Base-by-base conservation (phyloP, 179 eudicot genomes). In the Vitellaria paradoxa region DNA sequence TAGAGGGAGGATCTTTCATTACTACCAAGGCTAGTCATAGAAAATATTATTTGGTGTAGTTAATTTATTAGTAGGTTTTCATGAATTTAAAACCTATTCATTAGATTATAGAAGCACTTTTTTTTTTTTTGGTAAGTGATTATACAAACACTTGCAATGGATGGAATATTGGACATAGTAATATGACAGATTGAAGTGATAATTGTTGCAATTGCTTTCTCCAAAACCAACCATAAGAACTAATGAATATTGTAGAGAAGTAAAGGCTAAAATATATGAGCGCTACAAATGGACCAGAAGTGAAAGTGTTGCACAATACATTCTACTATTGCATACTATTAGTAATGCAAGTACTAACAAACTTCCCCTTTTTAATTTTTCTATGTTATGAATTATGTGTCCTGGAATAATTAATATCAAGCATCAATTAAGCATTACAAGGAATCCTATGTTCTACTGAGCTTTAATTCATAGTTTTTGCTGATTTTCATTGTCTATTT, bases 401-500 rank as follows among this genome's bases (percentile, higher is more conserved):
- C 57, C n/a, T 60, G n/a, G 10, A 18, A 1, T 18, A 30, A 37
- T 65, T 40, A 23, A 65, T 40, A 40, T 37, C 14, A 30, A n/a
- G 14, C 57, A 66, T 8, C 5, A 13, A 6, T 45, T 62, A 1
- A 50, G 59, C 59, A 74, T 74, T 60, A 24, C 14, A 23, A 23
- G 18, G 23, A 50, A 30, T 30, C 37, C 2, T 50, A 49, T 37
- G 26, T 50, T 20, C 52, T n/a, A n/a, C n/a, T 50, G 78, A 49
- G 71, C 65, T 75, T 65, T 49, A 21, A 30, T 76, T 50, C 61
- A 74, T 24, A 30, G 70, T 70, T 47, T 52, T 70, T 57, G 62
- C 20, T 42, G 18, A 76, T 77, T 52, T 65, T 59, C 62, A 45
- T 71, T 60, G 37, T 68, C 77, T 77, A 21, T 70, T 72, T 79